Percentiles rank a stretch among this genome's conserved stretches.
These are phyloP conservation scores for Neurospora africana DNA, from an alignment of 495 filamentous ascomycete species.

Conservation along the genomic window DNA sequence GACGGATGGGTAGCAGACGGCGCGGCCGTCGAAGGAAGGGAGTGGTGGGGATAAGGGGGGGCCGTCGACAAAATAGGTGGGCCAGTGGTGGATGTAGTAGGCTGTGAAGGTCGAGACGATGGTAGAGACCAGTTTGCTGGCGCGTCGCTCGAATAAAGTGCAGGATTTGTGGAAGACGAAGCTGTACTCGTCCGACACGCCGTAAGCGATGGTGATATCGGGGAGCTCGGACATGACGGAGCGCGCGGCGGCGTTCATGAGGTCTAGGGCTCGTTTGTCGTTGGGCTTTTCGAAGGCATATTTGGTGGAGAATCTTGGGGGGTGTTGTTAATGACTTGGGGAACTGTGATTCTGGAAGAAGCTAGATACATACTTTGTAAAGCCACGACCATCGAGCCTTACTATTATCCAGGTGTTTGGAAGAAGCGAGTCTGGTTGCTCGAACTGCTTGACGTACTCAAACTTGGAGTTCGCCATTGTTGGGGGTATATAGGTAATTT, in stretches of 20 bases:
- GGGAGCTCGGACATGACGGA: constrained; percentile 75
- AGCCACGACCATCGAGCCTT: constrained; percentile 82
- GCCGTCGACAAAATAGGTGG: constrained; percentile 54
- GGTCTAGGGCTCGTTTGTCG: constrained; percentile 71
- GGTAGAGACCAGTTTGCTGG: constrained; percentile 80
- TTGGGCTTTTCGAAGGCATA: constrained; percentile 88
- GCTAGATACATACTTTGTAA: constrained; percentile 58
- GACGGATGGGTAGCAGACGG: constrained; percentile 73
- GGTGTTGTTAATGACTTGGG: not conserved
- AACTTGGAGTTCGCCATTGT: constrained; percentile 50
- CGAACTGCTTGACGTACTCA: constrained; percentile 87
- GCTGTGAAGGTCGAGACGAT: constrained; percentile 90
- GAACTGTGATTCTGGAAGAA: not conserved
- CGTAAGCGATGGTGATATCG: constrained; percentile 80
- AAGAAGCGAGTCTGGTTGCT: constrained; percentile 67
- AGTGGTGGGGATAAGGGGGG: constrained; percentile 58
- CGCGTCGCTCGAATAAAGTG: constrained; percentile 74
- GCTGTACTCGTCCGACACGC: constrained; percentile 89
- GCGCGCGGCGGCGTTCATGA: constrained; percentile 88
- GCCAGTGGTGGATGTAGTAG: constrained; percentile 77
- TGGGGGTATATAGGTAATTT: not conserved
- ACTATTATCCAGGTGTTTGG: constrained; percentile 92
- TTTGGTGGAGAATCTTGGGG: constrained; percentile 58
- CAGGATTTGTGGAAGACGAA: constrained; percentile 81
- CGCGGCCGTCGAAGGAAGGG: constrained; percentile 85